Conservation (phyloP, 2,329 filamentous ascomycete genomes). For the Dryadomyces sulphureus region DNA sequence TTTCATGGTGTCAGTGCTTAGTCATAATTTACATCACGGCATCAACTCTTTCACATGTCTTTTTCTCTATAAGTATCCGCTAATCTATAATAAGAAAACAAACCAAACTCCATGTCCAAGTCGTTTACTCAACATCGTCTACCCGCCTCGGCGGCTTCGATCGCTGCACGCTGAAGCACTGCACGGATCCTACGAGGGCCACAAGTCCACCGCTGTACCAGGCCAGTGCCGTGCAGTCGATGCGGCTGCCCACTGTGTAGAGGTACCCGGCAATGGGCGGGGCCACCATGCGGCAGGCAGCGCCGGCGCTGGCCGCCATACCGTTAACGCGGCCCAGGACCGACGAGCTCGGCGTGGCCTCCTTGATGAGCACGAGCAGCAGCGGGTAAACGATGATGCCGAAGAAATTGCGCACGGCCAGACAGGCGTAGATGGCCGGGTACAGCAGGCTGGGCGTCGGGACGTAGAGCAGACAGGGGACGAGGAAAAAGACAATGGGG, state of each 20-base stretch:
- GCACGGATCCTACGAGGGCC: conserved; percentile 40
- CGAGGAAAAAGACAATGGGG: conserved; percentile 43
- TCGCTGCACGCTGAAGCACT: conserved; percentile 40
- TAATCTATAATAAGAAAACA: no score
- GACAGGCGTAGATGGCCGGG: conserved; percentile 41
- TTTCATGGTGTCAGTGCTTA: no score
- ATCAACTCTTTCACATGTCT: no score
- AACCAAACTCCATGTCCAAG: no score
- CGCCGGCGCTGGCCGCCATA: conserved; percentile 48
- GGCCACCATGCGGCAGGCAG: conserved; percentile 52
- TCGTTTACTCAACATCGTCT: no score
- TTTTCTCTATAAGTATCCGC: no score
- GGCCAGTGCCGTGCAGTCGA: conserved; percentile 44
- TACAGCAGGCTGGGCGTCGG: conserved; percentile 29
- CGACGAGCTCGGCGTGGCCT: conserved; percentile 40
- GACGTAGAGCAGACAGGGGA: conserved; percentile 42
- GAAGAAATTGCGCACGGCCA: conserved; percentile 43
- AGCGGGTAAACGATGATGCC: conserved; percentile 52
- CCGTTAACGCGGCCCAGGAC: conserved; percentile 52
- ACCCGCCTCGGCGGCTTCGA: conserved; percentile 4
- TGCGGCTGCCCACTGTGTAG: conserved; percentile 43
- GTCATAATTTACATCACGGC: no score
- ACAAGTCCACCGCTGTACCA: conserved; percentile 48
- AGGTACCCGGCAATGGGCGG: conserved; percentile 50
- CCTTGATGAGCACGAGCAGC: conserved; percentile 52